Base-by-base conservation (phyloP, 140 eudicot genomes). In the Cichorium intybus region DNA sequence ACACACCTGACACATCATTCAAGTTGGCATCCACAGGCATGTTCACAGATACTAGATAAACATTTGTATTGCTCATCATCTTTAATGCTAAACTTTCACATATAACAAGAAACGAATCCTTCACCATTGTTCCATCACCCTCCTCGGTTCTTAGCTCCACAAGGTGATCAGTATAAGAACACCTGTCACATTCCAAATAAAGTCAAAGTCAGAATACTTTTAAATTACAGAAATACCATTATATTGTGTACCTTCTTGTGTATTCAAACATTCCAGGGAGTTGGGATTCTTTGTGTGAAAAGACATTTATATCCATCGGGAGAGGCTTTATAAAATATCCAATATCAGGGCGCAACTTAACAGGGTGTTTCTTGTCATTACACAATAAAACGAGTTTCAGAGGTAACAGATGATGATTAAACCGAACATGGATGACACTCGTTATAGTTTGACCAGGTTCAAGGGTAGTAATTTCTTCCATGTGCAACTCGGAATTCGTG, bases 251-350 rank as follows among this genome's bases (percentile, higher is more conserved):
- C 97, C 89, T 88, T 71, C 95, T 88, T 43, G 66, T 76, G 73
- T 75, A 81, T 72, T 92, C 98, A 43, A 92, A 92, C 98, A 92
- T 92, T 62, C 98, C 98, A 67, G 84, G 93, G 48, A 92, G 98
- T 74, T 83, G 87, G 62, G 96, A 75, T 71, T 88, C 98, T 77
- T 88, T 92, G 64, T 50, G 73, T 24, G 61, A 56, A 68, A 92
- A 92, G 24, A 21, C 66, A 21, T 77, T 81, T 35, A 71, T 66
- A 67, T 88, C 84, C 88, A 92, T 81, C 5, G 75, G 78, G 21
- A 92, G 84, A 61, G 95, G 98, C 83, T 75, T 92, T 29, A 92
- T 70, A 74, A 92, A 92, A 55, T 88, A 92, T 34, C 98, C 98
- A 26, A 92, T 85, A 69, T 92, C 95, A 23, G 96, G 96, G 59